These are phyloP conservation scores for Talaromyces sp. DNA, from an alignment of 2,329 filamentous ascomycete genomes.

Conservation along the genomic window DNA sequence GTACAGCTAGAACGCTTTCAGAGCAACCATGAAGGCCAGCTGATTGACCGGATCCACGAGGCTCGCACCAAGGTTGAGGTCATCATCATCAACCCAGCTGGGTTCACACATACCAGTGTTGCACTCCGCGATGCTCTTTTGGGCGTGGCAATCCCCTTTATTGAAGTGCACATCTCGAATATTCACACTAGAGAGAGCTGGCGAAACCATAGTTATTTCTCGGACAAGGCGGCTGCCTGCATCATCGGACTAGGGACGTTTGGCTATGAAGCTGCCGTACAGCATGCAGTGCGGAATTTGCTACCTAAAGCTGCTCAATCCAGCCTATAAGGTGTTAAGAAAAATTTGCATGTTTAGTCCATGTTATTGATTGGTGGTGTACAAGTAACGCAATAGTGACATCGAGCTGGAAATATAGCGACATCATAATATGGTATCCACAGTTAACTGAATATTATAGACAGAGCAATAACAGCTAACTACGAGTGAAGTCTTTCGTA, in stretches of 20 bases:
- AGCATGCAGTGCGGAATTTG: conserved; percentile 43
- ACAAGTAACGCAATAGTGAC: background rate
- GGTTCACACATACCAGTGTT: conserved; percentile 71
- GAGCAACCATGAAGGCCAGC: conserved; percentile 72
- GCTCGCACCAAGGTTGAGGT: conserved; percentile 58
- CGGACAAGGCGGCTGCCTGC: conserved; percentile 70
- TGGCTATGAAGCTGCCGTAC: conserved; percentile 59
- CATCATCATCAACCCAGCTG: conserved; percentile 68
- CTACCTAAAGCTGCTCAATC: background rate
- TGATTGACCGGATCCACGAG: conserved; percentile 68
- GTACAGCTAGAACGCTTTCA: conserved; percentile 59
- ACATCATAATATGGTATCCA: background rate
- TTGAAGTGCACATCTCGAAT: conserved; percentile 75
- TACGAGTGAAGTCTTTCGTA: background rate
- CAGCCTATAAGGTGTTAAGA: background rate
- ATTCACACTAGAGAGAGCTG: conserved; percentile 67
- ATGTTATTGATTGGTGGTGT: background rate
- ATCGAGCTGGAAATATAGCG: background rate
- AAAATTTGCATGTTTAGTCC: background rate
- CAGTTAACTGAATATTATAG: background rate
- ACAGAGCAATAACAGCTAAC: background rate
- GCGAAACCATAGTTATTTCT: conserved; percentile 66
- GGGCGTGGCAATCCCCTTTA: conserved; percentile 65
- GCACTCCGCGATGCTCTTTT: conserved; percentile 70
- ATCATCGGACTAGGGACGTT: conserved; percentile 65